Percentiles rank a stretch among this genome's conserved stretches.
Evolutionary conservation across 2,329 filamentous ascomycete species (phyloP).

Genomic region (Ascochyta clinopodiicola): DNA sequence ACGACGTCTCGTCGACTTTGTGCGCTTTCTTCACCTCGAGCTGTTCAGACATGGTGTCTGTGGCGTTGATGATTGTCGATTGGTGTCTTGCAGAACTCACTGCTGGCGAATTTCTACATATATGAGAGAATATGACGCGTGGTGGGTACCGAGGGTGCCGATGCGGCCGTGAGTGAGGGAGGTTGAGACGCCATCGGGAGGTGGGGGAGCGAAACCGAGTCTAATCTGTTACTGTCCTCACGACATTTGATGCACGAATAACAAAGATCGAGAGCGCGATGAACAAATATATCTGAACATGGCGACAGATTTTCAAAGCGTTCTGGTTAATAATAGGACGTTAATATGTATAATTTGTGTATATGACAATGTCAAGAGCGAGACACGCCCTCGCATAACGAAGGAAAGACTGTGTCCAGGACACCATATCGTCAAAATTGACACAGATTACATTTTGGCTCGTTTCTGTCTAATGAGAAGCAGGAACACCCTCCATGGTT

Average conservation of each 20-base stretch:
- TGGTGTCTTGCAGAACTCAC: background rate
- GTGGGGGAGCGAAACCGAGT: slow-evolving; percentile 20
- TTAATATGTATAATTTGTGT: background rate
- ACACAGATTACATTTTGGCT: background rate
- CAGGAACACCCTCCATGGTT: slow-evolving; percentile 39
- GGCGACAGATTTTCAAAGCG: too few relatives aligned
- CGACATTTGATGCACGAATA: background rate
- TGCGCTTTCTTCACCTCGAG: slow-evolving; percentile 42
- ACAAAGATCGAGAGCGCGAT: too few relatives aligned
- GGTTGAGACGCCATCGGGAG: slow-evolving; percentile 22
- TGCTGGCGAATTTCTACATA: slow-evolving; percentile 21
- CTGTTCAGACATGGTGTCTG: slow-evolving; percentile 31
- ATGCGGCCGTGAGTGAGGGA: background rate
- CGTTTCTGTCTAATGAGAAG: slow-evolving; percentile 25
- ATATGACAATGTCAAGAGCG: background rate
- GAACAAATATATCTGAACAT: too few relatives aligned
- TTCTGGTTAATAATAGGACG: too few relatives aligned
- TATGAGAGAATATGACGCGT: slow-evolving; percentile 20
- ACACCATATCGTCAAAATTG: background rate
- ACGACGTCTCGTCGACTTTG: slow-evolving; percentile 43
- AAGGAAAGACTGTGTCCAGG: too few relatives aligned
- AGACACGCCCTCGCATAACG: background rate
- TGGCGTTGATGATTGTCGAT: background rate
- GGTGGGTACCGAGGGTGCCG: slow-evolving; percentile 12
- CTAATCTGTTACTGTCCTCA: background rate